Evolutionary conservation across 768 basidiomycete genomes (phyloP).

Genomic region (Mrakia blollopis): DNA sequence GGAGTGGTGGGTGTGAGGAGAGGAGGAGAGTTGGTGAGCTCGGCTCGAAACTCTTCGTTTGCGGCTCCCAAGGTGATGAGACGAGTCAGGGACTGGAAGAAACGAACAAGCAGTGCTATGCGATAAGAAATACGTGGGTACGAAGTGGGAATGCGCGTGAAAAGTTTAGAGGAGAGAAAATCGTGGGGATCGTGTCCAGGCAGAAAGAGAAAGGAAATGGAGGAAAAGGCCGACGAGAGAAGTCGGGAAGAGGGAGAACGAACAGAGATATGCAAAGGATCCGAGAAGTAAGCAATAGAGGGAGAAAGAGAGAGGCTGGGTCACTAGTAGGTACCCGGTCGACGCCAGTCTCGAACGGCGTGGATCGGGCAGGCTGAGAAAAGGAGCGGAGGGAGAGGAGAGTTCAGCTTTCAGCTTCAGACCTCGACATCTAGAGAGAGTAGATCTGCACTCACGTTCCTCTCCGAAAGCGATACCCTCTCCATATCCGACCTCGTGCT

Average conservation of each 20-base stretch:
- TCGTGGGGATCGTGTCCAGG: not conserved
- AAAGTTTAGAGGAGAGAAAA: not conserved
- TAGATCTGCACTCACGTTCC: conserved; percentile 15
- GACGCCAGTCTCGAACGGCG: conserved; percentile 9
- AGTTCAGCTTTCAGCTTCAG: no score
- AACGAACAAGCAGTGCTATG: not conserved
- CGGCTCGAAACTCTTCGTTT: not conserved
- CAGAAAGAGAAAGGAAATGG: not conserved
- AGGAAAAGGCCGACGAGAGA: not conserved
- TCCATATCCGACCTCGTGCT: conserved; percentile 29
- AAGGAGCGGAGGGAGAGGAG: not conserved
- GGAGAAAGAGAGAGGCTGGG: not conserved
- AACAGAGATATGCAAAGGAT: not conserved
- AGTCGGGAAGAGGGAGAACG: not conserved
- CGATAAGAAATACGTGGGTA: not conserved
- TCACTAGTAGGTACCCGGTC: not conserved
- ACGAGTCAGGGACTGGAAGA: conserved; percentile 3
- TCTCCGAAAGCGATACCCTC: conserved; percentile 28
- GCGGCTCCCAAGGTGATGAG: not conserved
- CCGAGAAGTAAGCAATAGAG: not conserved
- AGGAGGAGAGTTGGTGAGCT: not conserved
- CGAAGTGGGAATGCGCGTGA: not conserved
- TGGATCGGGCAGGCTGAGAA: conserved; percentile 30
- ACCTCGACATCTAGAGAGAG: not conserved
- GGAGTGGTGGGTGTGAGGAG: not conserved